Evolutionary conservation across 208 protist species (phyloP), one percentile per base, ranked within the genome.

Genomic region (Porcisia hertigi): DNA sequence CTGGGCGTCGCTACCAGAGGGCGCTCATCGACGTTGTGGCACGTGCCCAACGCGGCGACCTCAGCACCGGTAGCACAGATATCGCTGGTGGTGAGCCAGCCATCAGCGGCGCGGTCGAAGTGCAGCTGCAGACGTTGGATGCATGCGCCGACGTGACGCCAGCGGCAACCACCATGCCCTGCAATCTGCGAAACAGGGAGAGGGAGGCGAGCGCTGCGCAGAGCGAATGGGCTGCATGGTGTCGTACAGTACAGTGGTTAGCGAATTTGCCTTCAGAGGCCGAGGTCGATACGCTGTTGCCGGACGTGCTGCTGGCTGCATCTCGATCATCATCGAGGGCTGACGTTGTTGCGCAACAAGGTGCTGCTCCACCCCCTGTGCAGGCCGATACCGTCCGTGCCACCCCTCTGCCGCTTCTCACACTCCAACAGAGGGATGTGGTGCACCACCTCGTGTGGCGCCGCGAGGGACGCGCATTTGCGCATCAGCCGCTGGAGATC

Each of bases 401-500:
- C 3, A 8, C 65, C 12, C 64, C 43, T 41, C 45, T 1, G 23
- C 65, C 65, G 39, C 65, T 82, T 25, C 88, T 97, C 16, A 30
- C 87, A 2, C 76, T 98, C 2, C 84, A 72, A 11, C 86, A 98
- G 52, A 77, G 88, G 20, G 94, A 99, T 76, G 75, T 79, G 1
- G 83, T 99, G 30, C 57, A 79, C 18, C 97, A 99, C 75, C 69
- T 76, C 2, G 88, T 98, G 18, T 96, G 97, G 76, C 94, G 97
- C 11, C 95, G 96, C n/a, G 98, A 99, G 79, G 94, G 93, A 5
- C 92, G 93, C 0, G 94, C 99, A n/a, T 83, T 88, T 11, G 91
- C 83, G 7, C 84, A 75, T 18, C 94, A 67, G 8, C 87, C 85
- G 11, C 30, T 93, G 43, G 73, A 88, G 47, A 76, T 96, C 43